Evolutionary conservation across 352 stramenopile genomes (phyloP), one percentile per base, ranked within the genome.

Genomic region (Pythium rhizo-oryzae): DNA sequence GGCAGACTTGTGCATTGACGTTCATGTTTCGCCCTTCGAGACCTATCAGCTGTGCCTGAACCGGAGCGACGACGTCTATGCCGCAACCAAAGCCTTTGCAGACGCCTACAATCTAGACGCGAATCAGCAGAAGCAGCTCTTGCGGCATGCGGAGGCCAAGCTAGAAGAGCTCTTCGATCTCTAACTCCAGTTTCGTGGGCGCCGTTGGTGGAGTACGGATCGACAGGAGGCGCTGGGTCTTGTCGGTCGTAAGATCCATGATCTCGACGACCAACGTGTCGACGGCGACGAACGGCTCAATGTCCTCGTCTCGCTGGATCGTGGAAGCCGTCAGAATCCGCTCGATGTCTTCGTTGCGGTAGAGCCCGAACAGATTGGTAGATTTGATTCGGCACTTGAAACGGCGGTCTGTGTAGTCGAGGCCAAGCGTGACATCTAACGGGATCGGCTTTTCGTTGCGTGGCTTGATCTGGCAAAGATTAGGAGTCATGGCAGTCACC

Each of bases 381-480:
- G 80, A 90, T 50, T 81, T 84, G 73, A 93, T 89, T 25, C 82
- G 79, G 69, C 81, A 93, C 59, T 89, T 91, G 66, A 91, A 89
- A 54, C 81, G 78, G 39, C 74, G 66, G 66, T 91, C 81, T 75
- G 57, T 52, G 54, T 58, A 70, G 55, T 91, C 80, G 18, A 79
- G 65, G 6, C 82, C 83, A 12, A 92, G 76, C 24, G 75, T 87
- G 51, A 91, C 80, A 54, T 91, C 81, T 24, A 92, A 74, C 37
- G 81, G 80, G 57, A 85, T 68, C 5, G 65, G 51, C 58, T 76
- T 77, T n/a, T 49, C 70, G 39, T 74, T 51, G 15, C 81, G 79
- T 15, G 82, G 81, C 66, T 92, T 91, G 72, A 91, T 91, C 81
- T 88, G 35, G 28, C 3, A 33, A 6, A 2, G 28, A 33, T 2